phyloP scores from a whole-genome alignment of 176 grass and related monocot genomes.

The Puya raimondii region DNA sequence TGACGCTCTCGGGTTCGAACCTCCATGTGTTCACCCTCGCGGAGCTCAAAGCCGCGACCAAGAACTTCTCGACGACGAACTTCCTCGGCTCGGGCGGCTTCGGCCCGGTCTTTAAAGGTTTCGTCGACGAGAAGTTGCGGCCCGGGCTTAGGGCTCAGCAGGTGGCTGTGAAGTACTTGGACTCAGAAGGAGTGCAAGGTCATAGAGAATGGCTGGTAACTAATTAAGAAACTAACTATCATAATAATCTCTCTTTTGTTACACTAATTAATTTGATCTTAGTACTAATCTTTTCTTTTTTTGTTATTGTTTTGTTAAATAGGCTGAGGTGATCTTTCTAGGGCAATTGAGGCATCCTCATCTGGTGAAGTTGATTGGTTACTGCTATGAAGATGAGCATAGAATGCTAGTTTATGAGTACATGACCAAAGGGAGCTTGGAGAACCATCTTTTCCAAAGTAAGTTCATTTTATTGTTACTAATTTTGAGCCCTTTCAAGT shows the following conservation, averaged over 20 bases:
- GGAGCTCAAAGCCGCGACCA: constrained; percentile 53
- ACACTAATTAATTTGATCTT: background rate
- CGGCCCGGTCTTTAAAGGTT: constrained; percentile 63
- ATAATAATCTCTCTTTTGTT: background rate
- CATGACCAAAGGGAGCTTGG: constrained; percentile 50
- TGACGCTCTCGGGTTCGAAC: constrained; percentile 67
- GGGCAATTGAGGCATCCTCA: constrained; percentile 55
- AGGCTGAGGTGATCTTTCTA: constrained; percentile 63
- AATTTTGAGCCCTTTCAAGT: background rate
- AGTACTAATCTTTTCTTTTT: constrained; percentile 10
- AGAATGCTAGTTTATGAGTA: constrained; percentile 64
- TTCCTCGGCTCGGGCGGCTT: constrained; percentile 73
- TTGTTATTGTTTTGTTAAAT: constrained; percentile 11
- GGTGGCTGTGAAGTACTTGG: constrained; percentile 83
- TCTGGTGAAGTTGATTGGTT: constrained; percentile 64
- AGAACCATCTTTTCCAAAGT: constrained; percentile 78
- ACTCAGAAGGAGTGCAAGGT: constrained; percentile 66
- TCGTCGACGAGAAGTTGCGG: constrained; percentile 48
- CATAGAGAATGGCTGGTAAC: constrained; percentile 80
- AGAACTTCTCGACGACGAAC: constrained; percentile 47
- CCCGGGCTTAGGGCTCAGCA: constrained; percentile 51
- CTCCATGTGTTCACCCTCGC: constrained; percentile 62
- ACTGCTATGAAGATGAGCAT: constrained; percentile 65
- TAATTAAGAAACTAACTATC: background rate
- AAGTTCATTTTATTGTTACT: background rate